Evolutionary conservation across 495 filamentous ascomycete genomes (phyloP), one percentile per base, ranked within the genome.

Genomic region (Lepidopterella palustris): DNA sequence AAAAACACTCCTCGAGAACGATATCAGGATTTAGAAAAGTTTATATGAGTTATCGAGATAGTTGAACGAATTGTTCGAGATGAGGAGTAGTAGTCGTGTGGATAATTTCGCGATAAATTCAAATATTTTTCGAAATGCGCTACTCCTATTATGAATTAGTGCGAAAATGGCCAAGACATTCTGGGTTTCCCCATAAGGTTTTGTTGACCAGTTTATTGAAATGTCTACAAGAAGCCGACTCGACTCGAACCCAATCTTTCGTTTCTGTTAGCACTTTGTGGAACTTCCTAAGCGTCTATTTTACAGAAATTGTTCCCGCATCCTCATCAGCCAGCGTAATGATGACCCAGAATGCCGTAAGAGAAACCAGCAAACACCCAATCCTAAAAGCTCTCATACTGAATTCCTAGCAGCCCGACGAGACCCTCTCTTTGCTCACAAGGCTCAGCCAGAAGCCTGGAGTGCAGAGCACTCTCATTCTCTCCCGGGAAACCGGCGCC

Each of bases 391-490:
- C 75, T 75, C 63, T 45, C 70, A 70, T 57, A 70, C 69, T 28
- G 70, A 55, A 73, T 76, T 32, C 15, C 10, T 23, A 11, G 0
- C 75, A 86, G 65, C 74, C 79, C 0, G 72, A 74, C 20, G 73
- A 75, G 49, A 72, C 71, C 5, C 64, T 71, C 45, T 48, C 64
- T 24, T 71, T 73, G 11, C 71, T 87, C 58, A 76, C 78, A 31
- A 78, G 84, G 9, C 77, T 88, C 4, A 79, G 81, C 51, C 81
- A 81, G 66, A 87, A 87, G 52, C 75, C 83, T 5, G 84, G 84
- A 40, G 84, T 88, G 27, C 81, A 82, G 64, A 83, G 80, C 54
- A 82, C 82, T 27, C 74, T 87, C 5, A 78, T 83, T 35, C 68
- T 88, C 6, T 82, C 85, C 60, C 79, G 82, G 20, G 67, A 74